Percentiles rank a stretch among this genome's conserved stretches.
Evolutionary conservation across 1,284 basidiomycete genomes (phyloP).

Genomic region (Puccinia coronata): DNA sequence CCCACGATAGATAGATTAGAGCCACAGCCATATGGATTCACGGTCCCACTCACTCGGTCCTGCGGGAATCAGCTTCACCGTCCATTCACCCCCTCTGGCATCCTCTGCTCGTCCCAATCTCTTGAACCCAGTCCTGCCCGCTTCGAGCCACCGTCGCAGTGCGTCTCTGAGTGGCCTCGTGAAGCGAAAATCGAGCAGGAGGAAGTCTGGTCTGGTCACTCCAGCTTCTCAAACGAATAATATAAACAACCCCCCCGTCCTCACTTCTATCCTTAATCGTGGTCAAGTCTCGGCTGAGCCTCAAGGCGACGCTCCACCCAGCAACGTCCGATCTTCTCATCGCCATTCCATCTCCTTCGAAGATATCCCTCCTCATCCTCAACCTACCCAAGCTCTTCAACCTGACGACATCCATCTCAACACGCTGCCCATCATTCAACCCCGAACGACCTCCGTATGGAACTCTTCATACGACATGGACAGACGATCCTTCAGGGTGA

Average conservation of each 20-base stretch:
- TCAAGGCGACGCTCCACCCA: neutral
- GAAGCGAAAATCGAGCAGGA: neutral
- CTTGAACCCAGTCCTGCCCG: too few species aligned
- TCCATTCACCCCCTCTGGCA: too few species aligned
- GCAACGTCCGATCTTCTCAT: neutral
- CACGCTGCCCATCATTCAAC: conserved; percentile 37
- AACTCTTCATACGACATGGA: conserved; percentile 10
- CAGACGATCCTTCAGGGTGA: conserved; percentile 21
- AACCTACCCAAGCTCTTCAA: neutral
- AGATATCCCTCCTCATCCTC: too few species aligned
- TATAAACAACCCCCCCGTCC: neutral
- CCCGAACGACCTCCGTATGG: neutral
- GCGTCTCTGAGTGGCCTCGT: conserved; percentile 12
- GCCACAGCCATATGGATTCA: too few species aligned
- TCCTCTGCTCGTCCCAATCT: too few species aligned
- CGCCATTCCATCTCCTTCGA: neutral
- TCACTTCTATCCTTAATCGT: neutral
- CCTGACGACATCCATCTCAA: neutral
- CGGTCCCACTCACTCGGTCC: too few species aligned
- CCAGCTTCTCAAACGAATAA: too few species aligned
- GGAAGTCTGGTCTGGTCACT: neutral
- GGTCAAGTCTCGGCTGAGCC: neutral
- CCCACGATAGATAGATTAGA: too few species aligned
- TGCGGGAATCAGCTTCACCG: too few species aligned
- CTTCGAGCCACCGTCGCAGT: neutral